A percentile compares a stretch with the other conserved stretches of the same genome.
phyloP scores from a whole-genome alignment of 1,284 basidiomycete species.

The Calocybe gambosa region DNA sequence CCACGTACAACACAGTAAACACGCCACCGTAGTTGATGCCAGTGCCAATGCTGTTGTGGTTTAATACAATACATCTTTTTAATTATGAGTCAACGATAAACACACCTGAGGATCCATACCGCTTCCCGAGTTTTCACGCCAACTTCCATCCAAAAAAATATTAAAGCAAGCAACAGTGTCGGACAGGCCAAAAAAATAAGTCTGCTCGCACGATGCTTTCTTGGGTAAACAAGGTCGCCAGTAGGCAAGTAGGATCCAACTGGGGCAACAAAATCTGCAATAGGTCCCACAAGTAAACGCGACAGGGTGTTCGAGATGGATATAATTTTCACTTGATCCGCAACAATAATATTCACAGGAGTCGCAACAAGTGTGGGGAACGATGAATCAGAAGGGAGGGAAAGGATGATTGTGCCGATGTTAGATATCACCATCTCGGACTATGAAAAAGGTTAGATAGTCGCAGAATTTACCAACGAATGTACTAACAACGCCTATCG shows the following conservation, averaged over 20 bases:
- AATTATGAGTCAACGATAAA: not conserved
- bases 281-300: constrained; percentile 60
- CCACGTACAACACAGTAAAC: constrained; percentile 63
- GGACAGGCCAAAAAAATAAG: constrained; percentile 50
- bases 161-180: constrained; percentile 39
- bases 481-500: constrained; percentile 57
- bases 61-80: constrained; percentile 2
- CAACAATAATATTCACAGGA: constrained; percentile 28
- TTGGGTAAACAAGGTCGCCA: constrained; percentile 32
- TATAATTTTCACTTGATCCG: constrained; percentile 63
- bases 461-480: not conserved
- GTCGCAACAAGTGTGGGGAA: constrained; percentile 17
- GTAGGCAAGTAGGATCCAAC: constrained; percentile 33
- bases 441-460: constrained; percentile 27
- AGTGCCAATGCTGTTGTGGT: constrained; percentile 42
- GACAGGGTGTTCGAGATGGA: constrained; percentile 66
- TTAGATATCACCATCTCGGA: constrained; percentile 79
- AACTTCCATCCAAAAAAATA: constrained; percentile 49
- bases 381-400: constrained; percentile 25
- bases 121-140: constrained; percentile 40
- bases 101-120: constrained; percentile 60
- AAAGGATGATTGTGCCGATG: constrained; percentile 70
- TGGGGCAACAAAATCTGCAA: constrained; percentile 67
- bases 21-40: constrained; percentile 62
- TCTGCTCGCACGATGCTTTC: constrained; percentile 53